Evolutionary conservation across 2,329 filamentous ascomycete genomes (phyloP).

Genomic region (Aspergillus sp.): DNA sequence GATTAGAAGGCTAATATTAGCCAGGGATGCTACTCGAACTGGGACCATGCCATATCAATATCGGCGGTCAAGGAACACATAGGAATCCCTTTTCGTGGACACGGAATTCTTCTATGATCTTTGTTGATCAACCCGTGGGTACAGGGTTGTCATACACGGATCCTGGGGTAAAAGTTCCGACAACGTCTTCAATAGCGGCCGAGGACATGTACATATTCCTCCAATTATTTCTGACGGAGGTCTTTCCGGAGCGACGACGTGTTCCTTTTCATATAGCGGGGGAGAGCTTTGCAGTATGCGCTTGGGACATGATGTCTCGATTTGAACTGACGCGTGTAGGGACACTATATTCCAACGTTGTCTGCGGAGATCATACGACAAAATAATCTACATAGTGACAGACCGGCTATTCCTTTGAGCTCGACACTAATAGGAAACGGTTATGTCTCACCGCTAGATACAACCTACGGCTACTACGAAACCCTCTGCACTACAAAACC

Average conservation of each 20-base stretch:
- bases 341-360: constrained; percentile 43
- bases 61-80: constrained; percentile 16
- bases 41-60: constrained; percentile 12
- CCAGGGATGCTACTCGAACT: constrained; percentile 10
- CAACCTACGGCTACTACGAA: constrained; percentile 41
- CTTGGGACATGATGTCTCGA: constrained; percentile 2
- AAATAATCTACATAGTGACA: constrained; percentile 36
- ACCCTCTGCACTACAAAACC: constrained; percentile 43
- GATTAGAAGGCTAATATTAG: neutral
- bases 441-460: constrained; percentile 37
- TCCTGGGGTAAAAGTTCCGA: constrained; percentile 11
- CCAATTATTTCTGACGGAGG: constrained; percentile 41
- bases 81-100: constrained; percentile 17
- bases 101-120: constrained; percentile 18
- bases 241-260: constrained; percentile 37
- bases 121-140: constrained; percentile 21
- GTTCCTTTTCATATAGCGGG: constrained; percentile 43
- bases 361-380: constrained; percentile 40
- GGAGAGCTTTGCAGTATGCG: constrained; percentile 42
- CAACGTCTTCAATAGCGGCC: constrained; percentile 38
- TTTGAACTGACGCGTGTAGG: constrained; percentile 19
- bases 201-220: constrained; percentile 46
- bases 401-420: constrained; percentile 37
- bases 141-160: constrained; percentile 23
- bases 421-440: constrained; percentile 45